Evolutionary conservation across 2,329 filamentous ascomycete genomes (phyloP).

Genomic region (Chrysoporthe austroafricana): DNA sequence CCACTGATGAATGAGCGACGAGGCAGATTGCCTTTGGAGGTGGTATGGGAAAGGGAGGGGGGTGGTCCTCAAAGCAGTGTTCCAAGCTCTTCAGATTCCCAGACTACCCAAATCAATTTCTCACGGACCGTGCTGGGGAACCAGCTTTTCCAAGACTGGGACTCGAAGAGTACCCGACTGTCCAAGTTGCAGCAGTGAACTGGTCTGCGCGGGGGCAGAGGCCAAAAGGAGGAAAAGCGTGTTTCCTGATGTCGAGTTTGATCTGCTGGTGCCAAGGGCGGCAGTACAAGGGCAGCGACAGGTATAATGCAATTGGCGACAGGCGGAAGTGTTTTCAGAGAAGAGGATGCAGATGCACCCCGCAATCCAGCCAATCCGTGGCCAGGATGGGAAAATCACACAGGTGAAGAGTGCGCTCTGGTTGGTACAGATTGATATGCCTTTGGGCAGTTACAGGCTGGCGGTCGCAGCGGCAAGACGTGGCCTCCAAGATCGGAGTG

Average conservation of each 20-base stretch:
- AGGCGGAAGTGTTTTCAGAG: background rate
- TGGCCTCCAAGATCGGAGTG: background rate
- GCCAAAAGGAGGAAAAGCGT: background rate
- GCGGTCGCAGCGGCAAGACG: background rate
- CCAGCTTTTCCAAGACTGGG: constrained; percentile 9
- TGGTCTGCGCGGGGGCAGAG: background rate
- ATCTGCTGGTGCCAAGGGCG: constrained; percentile 6
- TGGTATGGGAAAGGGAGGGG: constrained; percentile 9
- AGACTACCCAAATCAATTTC: constrained; percentile 15
- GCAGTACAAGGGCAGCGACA: background rate
- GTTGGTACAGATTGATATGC: background rate
- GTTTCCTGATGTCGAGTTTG: background rate
- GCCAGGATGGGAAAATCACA: background rate
- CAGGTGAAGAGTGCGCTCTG: background rate
- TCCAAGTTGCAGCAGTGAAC: background rate
- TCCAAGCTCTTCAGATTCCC: constrained; percentile 22
- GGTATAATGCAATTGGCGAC: background rate
- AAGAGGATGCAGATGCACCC: background rate
- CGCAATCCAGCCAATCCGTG: background rate
- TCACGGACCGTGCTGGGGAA: constrained; percentile 10
- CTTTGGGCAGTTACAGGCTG: background rate
- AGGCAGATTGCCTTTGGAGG: constrained; percentile 24
- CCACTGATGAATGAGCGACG: constrained; percentile 35
- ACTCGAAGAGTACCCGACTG: background rate
- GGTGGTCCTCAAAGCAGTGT: constrained; percentile 21